Base-by-base conservation (phyloP, 108 stramenopile genomes). In the Bacterosira constricta region DNA sequence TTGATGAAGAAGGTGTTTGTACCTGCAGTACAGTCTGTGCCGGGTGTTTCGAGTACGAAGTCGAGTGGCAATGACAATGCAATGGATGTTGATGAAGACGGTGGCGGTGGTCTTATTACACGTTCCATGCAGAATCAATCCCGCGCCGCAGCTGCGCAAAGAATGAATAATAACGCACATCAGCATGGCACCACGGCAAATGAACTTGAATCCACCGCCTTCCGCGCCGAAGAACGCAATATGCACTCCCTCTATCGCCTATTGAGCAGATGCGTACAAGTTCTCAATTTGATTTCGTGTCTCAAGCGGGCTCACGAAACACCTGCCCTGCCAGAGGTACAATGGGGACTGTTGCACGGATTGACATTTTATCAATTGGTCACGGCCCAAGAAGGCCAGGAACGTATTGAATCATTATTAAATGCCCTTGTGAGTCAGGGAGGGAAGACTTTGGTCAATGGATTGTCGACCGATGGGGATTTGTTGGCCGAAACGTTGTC, bases 301-400 rank as follows among this genome's bases (percentile, higher is more conserved):
- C 84, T 96, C 18, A 62, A 67, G 25, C 80, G 83, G 30, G 91
- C 91, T 13, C 88, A 94, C 53, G 47, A 46, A 13, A 82, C 72
- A 57, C 85, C 82, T 26, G 82, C 87, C 17, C 63, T 92, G 13
- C 90, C 88, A 10, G 89, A 87, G 61, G 90, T 94, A 6, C 83
- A 94, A 27, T 96, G 91, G 91, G 95, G 93, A 41, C 78, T 86
- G 20, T 70, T 96, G 21, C 92, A 93, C 63, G 91, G 93, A 25
- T 60, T 92, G 45, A 85, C 90, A 15, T 72, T 88, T 32, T 68
- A 79, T 42, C 87, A 90, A 49, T 73, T 93, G 41, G 88, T 90
- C 3, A 79, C 85, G 63, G 77, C 67, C 32, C 46, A 63, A 20
- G 88, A 86, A 25, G 93, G 88, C 27, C 92, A 94, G 65, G 87